Conservation (phyloP, 768 basidiomycete genomes). For the Macrolepiota fuliginosa region DNA sequence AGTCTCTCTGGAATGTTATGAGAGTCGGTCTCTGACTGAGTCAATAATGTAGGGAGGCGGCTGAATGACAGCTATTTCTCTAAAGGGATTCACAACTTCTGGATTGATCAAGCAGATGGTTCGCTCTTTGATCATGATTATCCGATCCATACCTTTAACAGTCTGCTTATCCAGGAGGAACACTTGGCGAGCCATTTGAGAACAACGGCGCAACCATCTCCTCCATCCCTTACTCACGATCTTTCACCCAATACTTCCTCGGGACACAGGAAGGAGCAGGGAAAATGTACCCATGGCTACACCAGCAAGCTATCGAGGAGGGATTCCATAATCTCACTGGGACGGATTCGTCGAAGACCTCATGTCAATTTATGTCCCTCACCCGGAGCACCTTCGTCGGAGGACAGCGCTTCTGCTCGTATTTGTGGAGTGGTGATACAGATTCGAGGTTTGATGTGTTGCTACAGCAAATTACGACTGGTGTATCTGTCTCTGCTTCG, state of each 20-base stretch:
- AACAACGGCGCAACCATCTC: constrained; percentile 32
- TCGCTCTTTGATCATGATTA: neutral
- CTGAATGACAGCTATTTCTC: constrained; percentile 35
- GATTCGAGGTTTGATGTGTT: constrained; percentile 31
- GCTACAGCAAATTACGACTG: constrained; percentile 32
- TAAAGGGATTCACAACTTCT: constrained; percentile 34
- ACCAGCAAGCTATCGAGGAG: constrained; percentile 36
- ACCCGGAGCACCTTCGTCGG: constrained; percentile 34
- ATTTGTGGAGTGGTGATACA: constrained; percentile 36
- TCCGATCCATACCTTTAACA: neutral
- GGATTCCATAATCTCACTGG: constrained; percentile 31
- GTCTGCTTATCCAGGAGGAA: constrained; percentile 22
- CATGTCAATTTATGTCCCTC: constrained; percentile 32
- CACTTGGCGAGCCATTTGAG: constrained; percentile 32
- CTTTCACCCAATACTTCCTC: constrained; percentile 34
- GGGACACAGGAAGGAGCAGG: constrained; percentile 33
- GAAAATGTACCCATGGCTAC: constrained; percentile 37
- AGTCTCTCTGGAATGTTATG: neutral
- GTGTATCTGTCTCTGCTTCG: constrained; percentile 31
- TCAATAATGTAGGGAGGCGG: constrained; percentile 25
- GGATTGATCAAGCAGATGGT: constrained; percentile 39
- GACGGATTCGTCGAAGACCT: constrained; percentile 15
- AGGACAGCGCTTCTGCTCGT: constrained; percentile 35
- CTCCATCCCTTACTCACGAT: constrained; percentile 28
- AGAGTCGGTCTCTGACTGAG: neutral